Base-by-base conservation (phyloP, 176 grass and related monocot species). In the Zizania latifolia region DNA sequence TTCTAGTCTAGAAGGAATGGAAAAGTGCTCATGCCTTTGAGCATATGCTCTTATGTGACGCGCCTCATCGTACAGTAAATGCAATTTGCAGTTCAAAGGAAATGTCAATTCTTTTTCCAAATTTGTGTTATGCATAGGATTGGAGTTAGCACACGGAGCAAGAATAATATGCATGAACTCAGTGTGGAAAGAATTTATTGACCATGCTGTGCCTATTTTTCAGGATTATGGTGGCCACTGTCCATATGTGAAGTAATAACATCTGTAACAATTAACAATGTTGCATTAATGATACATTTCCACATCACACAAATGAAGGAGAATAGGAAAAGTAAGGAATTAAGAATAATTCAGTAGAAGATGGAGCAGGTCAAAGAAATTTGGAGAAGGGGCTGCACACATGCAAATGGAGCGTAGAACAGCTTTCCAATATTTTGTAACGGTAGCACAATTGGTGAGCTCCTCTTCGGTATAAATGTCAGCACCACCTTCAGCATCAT, bases 331-430 rank as follows among this genome's bases (percentile, higher is more conserved):
- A 46, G 30, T 0, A 46, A 30, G 16, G 66, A 6, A 30, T 31
- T 23, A 30, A n/a, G 24, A 7, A 46, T 31, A 43, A 11, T 31
- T 9, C 8, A 30, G 40, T 31, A 69, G 15, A 35, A 8, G 15
- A 54, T 44, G 51, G 11, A 70, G 39, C 39, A 70, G 39, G 55
- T 53, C 64, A 53, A 77, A 53, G 54, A 83, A 68, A 44, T 50
- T 61, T 39, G 6, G 26, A 30, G 40, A 51, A 62, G 3, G 59
- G 68, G 34, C 9, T 51, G 16, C 8, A 30, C 10, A 35, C 1
- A 36, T 0, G 10, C 2, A 30, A 31, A 22, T 10, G 48, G 5
- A 51, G 48, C 14, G 71, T 29, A n/a, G 13, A 58, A 74, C 15
- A 26, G 16, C 39, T 50, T 46, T 46, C 19, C 16, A 26, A n/a